phyloP scores from a whole-genome alignment of 1,284 basidiomycete genomes.

The Sanghuangporus weigelae region DNA sequence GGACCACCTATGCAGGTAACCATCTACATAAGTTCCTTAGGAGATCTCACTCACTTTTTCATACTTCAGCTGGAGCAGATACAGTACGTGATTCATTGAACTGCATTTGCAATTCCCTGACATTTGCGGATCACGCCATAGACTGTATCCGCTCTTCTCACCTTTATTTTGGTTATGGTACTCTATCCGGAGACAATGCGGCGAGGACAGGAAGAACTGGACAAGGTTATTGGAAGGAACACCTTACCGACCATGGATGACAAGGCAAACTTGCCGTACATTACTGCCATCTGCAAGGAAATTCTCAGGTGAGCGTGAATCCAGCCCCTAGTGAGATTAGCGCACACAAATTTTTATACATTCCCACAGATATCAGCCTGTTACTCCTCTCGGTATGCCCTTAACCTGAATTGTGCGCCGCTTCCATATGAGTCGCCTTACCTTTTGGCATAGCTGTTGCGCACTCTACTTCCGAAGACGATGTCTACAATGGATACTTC shows the following conservation, averaged over 20 bases:
- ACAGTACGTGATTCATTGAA: background rate
- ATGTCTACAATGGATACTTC: slow-evolving; percentile 18
- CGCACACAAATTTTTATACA: background rate
- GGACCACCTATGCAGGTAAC: slow-evolving; percentile 1
- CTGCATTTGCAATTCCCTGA: background rate
- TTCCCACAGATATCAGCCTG: slow-evolving; percentile 16
- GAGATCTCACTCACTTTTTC: background rate
- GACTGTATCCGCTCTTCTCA: background rate
- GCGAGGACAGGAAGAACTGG: slow-evolving; percentile 18
- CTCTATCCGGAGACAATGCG: slow-evolving; percentile 16
- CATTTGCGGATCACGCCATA: background rate
- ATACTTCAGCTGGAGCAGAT: background rate
- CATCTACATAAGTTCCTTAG: background rate
- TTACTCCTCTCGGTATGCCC: slow-evolving; percentile 10
- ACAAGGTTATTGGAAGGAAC: slow-evolving; percentile 21
- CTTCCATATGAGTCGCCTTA: background rate
- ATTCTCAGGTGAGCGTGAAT: slow-evolving; percentile 13
- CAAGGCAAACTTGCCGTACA: slow-evolving; percentile 20
- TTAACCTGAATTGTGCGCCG: background rate
- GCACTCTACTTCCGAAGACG: slow-evolving; percentile 17
- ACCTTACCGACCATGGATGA: slow-evolving; percentile 21
- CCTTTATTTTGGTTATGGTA: slow-evolving; percentile 17
- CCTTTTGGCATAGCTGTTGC: slow-evolving; percentile 5
- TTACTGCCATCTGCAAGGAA: slow-evolving; percentile 19
- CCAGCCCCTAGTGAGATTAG: background rate